These are phyloP conservation scores for Eremochloa ophiuroides DNA, from an alignment of 176 grass and related monocot species.

Conservation along the genomic window DNA sequence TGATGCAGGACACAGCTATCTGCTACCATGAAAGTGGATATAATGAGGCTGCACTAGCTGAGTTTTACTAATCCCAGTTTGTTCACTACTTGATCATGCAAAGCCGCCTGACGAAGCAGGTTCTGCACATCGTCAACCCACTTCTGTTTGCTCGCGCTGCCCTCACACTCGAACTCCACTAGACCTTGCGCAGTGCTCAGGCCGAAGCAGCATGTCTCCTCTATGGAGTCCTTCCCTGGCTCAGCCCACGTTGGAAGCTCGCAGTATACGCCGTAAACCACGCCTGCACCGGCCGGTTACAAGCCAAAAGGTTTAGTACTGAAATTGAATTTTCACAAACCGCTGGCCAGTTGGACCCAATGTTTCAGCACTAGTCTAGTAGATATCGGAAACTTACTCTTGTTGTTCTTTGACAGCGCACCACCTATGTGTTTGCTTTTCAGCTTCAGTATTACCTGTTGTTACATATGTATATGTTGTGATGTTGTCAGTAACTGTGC, in stretches of 20 bases:
- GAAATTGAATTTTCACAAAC: background rate
- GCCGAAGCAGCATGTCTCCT: constrained; percentile 61
- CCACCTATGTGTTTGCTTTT: constrained; percentile 96
- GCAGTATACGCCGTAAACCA: constrained; percentile 76
- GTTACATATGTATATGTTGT: background rate
- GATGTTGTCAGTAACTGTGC: background rate
- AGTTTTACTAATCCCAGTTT: constrained; percentile 47
- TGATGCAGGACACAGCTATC: background rate
- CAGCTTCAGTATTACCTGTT: constrained; percentile 87
- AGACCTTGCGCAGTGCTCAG: constrained; percentile 82
- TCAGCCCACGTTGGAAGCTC: constrained; percentile 79
- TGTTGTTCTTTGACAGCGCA: constrained; percentile 86
- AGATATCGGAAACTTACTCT: constrained; percentile 54
- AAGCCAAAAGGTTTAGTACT: background rate
- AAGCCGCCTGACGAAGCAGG: constrained; percentile 63
- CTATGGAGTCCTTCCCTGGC: constrained; percentile 32
- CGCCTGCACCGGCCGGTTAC: constrained; percentile 42
- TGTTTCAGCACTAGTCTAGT: background rate
- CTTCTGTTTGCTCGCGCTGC: constrained; percentile 53
- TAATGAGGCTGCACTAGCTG: constrained; percentile 14
- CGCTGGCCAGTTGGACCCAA: background rate
- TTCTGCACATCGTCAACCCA: constrained; percentile 92
- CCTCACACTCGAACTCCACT: constrained; percentile 79
- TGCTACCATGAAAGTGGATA: background rate
- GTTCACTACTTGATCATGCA: constrained; percentile 35